Base-by-base conservation (phyloP, 1,139 yeast species). In the Saccharomyces pastorianus region DNA sequence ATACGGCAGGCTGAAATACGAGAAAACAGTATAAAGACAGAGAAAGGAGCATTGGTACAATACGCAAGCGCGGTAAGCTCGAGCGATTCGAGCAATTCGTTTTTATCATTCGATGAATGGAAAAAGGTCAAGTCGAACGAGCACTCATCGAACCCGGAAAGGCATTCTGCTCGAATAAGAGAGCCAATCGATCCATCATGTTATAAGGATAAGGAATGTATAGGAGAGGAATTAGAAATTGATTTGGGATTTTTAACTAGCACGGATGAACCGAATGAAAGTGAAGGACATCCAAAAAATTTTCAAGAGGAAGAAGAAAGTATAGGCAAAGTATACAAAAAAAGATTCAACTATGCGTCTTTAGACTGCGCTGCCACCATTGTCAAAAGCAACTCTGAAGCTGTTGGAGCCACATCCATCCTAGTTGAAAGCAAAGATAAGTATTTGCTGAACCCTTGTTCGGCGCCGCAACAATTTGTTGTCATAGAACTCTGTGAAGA, bases 321-420 rank as follows among this genome's bases (percentile, higher is more conserved):
- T 8, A 80, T 76, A 48, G 88, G 88, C 1, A 82, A 79, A 59
- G 66, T 81, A 2, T 85, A 85, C 64, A 85, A 87, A 62, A 89
- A 86, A 58, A 77, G 88, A 56, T 88, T 88, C 73, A 91, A 91
- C 67, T 91, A 83, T 73, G 98, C 98, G 0, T 88, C 96, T 0
- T 79, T 84, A 53, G 96, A 88, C 66, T 91, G 98, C 74, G 97
- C 96, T 7, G 97, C 97, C 0, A 86, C 96, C 0, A 83, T 91
- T 3, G 84, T 91, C 41, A 84, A 88, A 67, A 85, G 96, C 4
- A 89, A 89, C 62, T 75, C 82, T 0, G 89, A 86, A 57, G 93
- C 96, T 5, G 84, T 84, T 58, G 91, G 95, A 2, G 93, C 96
- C 0, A 76, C 82, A 9, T 81, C 95, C 0, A 81, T 91, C 27